These are phyloP conservation scores for Corynascus novoguineensis DNA, from an alignment of 495 filamentous ascomycete species.

Conservation along the genomic window DNA sequence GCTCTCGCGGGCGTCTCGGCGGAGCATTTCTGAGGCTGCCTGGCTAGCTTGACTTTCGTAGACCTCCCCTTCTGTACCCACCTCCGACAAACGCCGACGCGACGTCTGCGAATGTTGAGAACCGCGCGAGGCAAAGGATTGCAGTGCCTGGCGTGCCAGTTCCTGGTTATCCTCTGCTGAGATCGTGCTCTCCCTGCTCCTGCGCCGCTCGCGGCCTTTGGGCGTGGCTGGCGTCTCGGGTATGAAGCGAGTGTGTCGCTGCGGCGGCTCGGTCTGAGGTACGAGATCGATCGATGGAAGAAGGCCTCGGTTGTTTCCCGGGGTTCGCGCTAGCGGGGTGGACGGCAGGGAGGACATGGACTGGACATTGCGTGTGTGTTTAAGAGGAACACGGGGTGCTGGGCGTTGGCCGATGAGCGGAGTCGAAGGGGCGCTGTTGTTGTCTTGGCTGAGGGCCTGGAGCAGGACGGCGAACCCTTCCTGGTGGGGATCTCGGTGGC, in stretches of 20 bases:
- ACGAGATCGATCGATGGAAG: constrained; percentile 53
- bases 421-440: constrained; percentile 62
- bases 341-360: constrained; percentile 76
- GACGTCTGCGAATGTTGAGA: constrained; percentile 27
- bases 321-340: constrained; percentile 54
- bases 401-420: constrained; percentile 41
- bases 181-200: constrained; percentile 83
- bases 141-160: constrained; percentile 49
- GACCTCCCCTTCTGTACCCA: constrained; percentile 34
- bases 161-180: constrained; percentile 73
- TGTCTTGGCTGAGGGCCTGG: constrained; percentile 67
- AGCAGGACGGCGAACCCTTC: constrained; percentile 69
- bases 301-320: constrained; percentile 42
- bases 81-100: constrained; percentile 14
- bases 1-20: constrained; percentile 47
- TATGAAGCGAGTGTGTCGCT: constrained; percentile 29
- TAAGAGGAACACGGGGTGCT: constrained; percentile 42
- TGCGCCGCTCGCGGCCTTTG: constrained; percentile 34
- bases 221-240: constrained; percentile 26
- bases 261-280: constrained; percentile 50
- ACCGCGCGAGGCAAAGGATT: constrained; percentile 42
- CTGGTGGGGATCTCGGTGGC: constrained; percentile 35
- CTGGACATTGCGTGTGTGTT: constrained; percentile 63
- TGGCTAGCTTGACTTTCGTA: constrained; percentile 49
- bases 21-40: constrained; percentile 52